phyloP scores from a whole-genome alignment of 441 rosid species.

The Arabidopsis lyrata region DNA sequence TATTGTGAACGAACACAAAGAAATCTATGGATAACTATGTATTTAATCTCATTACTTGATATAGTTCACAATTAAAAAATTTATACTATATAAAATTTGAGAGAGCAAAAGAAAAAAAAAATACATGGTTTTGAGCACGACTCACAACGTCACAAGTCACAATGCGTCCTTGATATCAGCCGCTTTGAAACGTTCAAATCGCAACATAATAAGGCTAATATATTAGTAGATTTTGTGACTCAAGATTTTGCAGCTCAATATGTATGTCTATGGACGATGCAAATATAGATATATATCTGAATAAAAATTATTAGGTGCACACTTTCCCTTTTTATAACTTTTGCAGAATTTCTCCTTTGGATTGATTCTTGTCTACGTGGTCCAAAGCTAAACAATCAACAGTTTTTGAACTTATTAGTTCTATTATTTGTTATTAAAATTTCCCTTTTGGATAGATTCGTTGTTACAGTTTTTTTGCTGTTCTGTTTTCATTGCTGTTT shows the following conservation, averaged over 20 bases:
- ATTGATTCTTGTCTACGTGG: slow-evolving; percentile 30
- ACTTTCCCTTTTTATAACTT: slow-evolving; percentile 14
- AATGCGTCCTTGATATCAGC: background rate
- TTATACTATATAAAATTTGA: background rate
- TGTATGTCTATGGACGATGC: background rate
- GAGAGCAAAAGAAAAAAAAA: background rate
- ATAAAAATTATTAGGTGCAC: background rate
- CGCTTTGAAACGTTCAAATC: background rate
- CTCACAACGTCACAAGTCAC: background rate
- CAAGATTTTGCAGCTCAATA: background rate
- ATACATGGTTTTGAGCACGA: slow-evolving; percentile 5
- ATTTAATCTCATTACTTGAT: background rate
- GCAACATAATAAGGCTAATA: background rate
- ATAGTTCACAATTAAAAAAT: background rate
- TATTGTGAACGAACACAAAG: slow-evolving; percentile 22
- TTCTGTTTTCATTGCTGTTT: background rate
- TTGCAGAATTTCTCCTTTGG: slow-evolving; percentile 32
- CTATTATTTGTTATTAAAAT: background rate
- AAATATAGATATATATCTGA: background rate
- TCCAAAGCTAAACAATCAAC: background rate
- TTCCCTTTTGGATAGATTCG: slow-evolving; percentile 25
- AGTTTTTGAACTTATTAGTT: background rate
- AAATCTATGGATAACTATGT: slow-evolving; percentile 31
- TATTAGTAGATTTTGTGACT: background rate
- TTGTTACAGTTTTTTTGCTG: background rate